Base-by-base conservation (phyloP, 257 asterid genomes). In the Avicennia marina region DNA sequence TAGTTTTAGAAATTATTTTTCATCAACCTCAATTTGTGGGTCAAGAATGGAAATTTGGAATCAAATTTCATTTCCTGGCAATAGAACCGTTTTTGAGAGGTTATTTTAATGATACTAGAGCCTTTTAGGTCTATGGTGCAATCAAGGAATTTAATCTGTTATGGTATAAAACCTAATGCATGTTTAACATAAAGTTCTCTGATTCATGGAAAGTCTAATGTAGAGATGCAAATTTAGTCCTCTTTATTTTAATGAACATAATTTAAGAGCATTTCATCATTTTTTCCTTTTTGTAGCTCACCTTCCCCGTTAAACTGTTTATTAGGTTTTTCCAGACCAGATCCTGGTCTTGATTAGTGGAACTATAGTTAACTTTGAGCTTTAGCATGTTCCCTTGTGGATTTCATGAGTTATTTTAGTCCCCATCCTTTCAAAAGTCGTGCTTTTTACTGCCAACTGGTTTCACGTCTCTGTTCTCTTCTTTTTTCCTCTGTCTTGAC, bases 81-180 rank as follows among this genome's bases (percentile, higher is more conserved):
- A 11, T 4, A 45, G 36, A 39, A 13, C 15, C 17, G n/a, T 7
- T 40, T 38, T 22, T n/a, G 19, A 18, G 5, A 38, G 13, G 16
- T 40, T 44, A 29, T 29, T 48, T 43, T 16, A 31, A 55, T 22
- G 27, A n/a, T 65, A 38, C n/a, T n/a, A n/a, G n/a, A n/a, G n/a
- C 7, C 33, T 29, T 29, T 29, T 29, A 29, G 33, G 33, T 7
- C 33, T 29, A 29, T 29, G 33, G 33, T 29, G 5, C 3, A 29
- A 29, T 3, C 33, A 29, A 29, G 7, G 7, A 29, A 3, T 2
- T 29, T 29, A 29, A 29, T 29, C 7, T 29, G 33, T 29, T 36
- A 36, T 5, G 41, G 41, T 11, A 7, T 36, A 5, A 4, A 4
- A 29, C 8, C 34, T 29, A 29, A 29, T 29, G 8, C 34, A 4